Base-by-base conservation (phyloP, 805 yeast genomes). In the Hanseniaspora nectarophila region DNA sequence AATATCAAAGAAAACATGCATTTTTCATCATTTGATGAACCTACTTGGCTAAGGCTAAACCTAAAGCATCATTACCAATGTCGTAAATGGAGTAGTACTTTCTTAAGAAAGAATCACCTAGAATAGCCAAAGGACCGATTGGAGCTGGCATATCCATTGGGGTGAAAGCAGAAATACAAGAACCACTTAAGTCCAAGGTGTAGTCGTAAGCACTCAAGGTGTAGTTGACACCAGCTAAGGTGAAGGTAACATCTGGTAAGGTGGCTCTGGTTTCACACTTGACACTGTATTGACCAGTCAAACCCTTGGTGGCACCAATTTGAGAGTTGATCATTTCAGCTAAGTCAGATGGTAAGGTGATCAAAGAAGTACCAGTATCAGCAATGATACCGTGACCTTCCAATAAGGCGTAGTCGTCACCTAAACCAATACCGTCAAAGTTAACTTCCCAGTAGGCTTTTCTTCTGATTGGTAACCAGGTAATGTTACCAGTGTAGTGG, bases 391-490 rank as follows among this genome's bases (percentile, higher is more conserved):
- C 98, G 56, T 88, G 81, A 63, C 72, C 73, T 59, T 75, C 77
- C 63, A 92, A 78, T 60, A 75, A 78, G 47, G 97, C 96, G 63
- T 77, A 85, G 71, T 92, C 95, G 59, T 84, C 85, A 63, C 98
- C 98, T 57, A 92, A 76, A 42, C 89, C 85, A 66, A 92, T 74
- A 60, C 95, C 89, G 61, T 87, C 87, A 60, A 92, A 83, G 60
- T 82, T 78, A 55, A 92, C 98, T 75, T 92, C 98, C 98, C 98
- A 92, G 78, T 92, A 92, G 32, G 97, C 98, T 81, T 89, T 88
- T 77, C 98, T 86, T 75, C 98, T 87, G 56, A 92, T 94, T 55
- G 98, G 98, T 70, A 92, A 77, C 88, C 95, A 88, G 50, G 90
- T 85, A 63, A 92, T 76, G 60, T 90, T 79, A 59, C 98, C 98